Percentiles rank a stretch among this genome's conserved stretches.
phyloP scores from a whole-genome alignment of 805 yeast genomes.

The Brettanomyces custersianus region DNA sequence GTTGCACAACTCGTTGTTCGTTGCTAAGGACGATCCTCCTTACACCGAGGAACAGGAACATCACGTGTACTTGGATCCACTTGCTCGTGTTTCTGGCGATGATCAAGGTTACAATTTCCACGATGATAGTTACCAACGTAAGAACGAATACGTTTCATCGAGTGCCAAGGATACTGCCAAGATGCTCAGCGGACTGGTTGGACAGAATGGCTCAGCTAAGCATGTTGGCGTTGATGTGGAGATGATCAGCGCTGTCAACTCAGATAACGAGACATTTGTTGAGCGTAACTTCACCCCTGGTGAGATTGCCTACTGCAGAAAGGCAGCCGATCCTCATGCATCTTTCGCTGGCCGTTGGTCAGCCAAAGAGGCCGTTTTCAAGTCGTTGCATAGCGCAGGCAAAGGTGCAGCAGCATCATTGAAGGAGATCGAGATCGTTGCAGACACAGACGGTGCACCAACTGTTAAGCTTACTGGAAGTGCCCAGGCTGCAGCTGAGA shows the following conservation, averaged over 20 bases:
- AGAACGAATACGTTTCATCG: conserved; percentile 32
- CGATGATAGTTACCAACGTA: conserved; percentile 41
- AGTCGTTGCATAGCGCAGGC: conserved; percentile 80
- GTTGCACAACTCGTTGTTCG: conserved; percentile 83
- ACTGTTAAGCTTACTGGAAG: conserved; percentile 65
- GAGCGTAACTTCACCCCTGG: conserved; percentile 82
- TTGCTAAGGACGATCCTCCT: conserved; percentile 90
- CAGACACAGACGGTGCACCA: conserved; percentile 74
- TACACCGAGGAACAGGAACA: conserved; percentile 83
- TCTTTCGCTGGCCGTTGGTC: conserved; percentile 98
- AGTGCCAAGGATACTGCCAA: conserved; percentile 53
- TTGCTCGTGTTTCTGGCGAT: conserved; percentile 54
- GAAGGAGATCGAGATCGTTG: conserved; percentile 79
- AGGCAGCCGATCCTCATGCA: conserved; percentile 72
- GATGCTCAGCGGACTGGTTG: conserved; percentile 49
- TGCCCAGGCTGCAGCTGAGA: conserved; percentile 66
- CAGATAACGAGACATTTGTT: conserved; percentile 83
- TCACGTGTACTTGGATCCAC: conserved; percentile 91
- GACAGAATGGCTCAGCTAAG: conserved; percentile 31
- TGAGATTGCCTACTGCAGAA: conserved; percentile 72
- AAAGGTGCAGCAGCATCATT: conserved; percentile 94
- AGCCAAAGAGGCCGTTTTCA: conserved; percentile 98
- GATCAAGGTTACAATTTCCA: conserved; percentile 37
- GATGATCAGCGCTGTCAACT: conserved; percentile 68
- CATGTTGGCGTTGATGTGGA: conserved; percentile 98